Evolutionary conservation across 495 filamentous ascomycete genomes (phyloP).

Genomic region (Sporormia fimetaria): DNA sequence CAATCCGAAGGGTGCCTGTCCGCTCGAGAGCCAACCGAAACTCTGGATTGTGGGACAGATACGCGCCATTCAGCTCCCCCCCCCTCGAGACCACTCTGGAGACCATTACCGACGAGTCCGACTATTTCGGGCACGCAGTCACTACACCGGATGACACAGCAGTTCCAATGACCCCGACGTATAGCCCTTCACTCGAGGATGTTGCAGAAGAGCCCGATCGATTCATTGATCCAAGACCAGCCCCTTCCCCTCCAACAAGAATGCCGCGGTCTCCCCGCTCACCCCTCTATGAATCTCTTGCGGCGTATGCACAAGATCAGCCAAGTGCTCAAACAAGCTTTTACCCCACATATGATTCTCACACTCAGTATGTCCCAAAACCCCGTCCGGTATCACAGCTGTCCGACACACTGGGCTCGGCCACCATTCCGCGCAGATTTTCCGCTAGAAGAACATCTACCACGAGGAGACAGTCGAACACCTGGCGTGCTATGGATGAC

Average conservation of each 20-base stretch:
- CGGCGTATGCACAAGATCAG: slow-evolving; percentile 14
- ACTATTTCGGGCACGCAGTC: slow-evolving; percentile 33
- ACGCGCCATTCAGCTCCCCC: slow-evolving; percentile 10
- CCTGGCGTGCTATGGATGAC: slow-evolving; percentile 39
- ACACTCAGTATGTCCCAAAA: slow-evolving; percentile 9
- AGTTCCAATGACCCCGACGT: slow-evolving; percentile 36
- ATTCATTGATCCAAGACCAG: slow-evolving; percentile 19
- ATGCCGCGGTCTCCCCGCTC: slow-evolving; percentile 7
- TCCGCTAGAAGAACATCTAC: slow-evolving; percentile 10
- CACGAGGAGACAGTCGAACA: slow-evolving; percentile 16
- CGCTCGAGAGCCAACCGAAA: slow-evolving; percentile 2
- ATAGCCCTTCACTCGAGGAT: slow-evolving; percentile 45
- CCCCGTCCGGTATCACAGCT: slow-evolving; percentile 25
- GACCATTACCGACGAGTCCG: slow-evolving; percentile 18
- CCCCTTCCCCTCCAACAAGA: slow-evolving; percentile 16
- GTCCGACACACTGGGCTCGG: slow-evolving; percentile 26
- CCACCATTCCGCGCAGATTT: slow-evolving; percentile 3
- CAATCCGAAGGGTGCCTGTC: too few species aligned
- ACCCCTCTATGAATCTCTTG: slow-evolving; percentile 16
- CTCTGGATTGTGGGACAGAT: slow-evolving; percentile 16
- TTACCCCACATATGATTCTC: slow-evolving; percentile 10
- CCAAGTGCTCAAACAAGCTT: slow-evolving; percentile 12
- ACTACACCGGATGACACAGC: slow-evolving; percentile 41
- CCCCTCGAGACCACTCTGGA: slow-evolving; percentile 4
- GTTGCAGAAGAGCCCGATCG: slow-evolving; percentile 66